Evolutionary conservation across 768 basidiomycete genomes (phyloP).

Genomic region (Favolaschia claudopus): DNA sequence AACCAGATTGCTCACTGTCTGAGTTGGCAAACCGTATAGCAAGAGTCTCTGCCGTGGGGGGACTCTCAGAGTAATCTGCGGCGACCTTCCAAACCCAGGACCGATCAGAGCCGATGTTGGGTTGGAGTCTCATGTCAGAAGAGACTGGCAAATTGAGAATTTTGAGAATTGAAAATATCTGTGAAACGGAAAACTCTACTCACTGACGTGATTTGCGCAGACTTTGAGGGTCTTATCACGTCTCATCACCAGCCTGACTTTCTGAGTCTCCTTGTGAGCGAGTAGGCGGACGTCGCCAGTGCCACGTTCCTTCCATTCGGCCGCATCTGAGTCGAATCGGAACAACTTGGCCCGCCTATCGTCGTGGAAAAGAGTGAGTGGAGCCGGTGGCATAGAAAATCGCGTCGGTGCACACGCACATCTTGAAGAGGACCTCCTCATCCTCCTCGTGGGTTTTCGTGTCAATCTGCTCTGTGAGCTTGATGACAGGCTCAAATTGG

Average conservation of each 20-base stretch:
- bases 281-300: constrained; percentile 96
- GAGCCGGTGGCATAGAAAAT: constrained; percentile 41
- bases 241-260: constrained; percentile 96
- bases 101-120: constrained; percentile 98
- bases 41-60: constrained; percentile 91
- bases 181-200: constrained; percentile 42
- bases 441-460: constrained; percentile 96
- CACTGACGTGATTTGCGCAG: constrained; percentile 97
- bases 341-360: constrained; percentile 96
- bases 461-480: constrained; percentile 94
- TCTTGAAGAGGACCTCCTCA: constrained; percentile 93
- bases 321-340: constrained; percentile 79
- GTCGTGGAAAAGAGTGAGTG: constrained; percentile 31
- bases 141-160: constrained; percentile 62
- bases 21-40: constrained; percentile 98
- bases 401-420: constrained; percentile 66
- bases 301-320: constrained; percentile 98
- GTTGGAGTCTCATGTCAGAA: constrained; percentile 91
- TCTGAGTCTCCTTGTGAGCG: constrained; percentile 87
- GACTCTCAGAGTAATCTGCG: constrained; percentile 93
- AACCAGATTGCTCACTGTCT: constrained; percentile 71
- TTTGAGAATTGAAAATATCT: background rate
- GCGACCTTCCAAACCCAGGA: constrained; percentile 99
- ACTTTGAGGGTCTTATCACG: constrained; percentile 99
- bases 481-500: constrained; percentile 96